A percentile compares a stretch with the other conserved stretches of the same genome.
Conservation (phyloP, 768 basidiomycete species). For the Coprinopsis sp. region DNA sequence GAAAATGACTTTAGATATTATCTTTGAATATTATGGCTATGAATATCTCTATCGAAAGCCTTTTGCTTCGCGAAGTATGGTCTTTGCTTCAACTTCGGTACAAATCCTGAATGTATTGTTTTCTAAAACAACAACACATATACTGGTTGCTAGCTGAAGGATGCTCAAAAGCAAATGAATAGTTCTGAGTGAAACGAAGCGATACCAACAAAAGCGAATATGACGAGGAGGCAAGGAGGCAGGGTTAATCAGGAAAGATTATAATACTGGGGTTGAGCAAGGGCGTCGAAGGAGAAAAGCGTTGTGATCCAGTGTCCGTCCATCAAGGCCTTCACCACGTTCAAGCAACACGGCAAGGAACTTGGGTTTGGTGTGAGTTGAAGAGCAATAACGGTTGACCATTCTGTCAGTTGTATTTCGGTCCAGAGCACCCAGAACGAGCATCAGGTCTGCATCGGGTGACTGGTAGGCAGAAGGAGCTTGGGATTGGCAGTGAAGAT, state of each 20-base stretch:
- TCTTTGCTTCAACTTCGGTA: too few species aligned
- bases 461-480: slow-evolving; percentile 66
- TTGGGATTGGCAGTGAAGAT: slow-evolving; percentile 57
- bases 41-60: too few species aligned
- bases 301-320: slow-evolving; percentile 42
- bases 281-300: slow-evolving; percentile 19
- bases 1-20: too few species aligned
- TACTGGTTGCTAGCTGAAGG: too few species aligned
- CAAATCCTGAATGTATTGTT: too few species aligned
- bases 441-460: slow-evolving; percentile 66
- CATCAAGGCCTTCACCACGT: slow-evolving; percentile 39
- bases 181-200: too few species aligned
- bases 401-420: slow-evolving; percentile 59
- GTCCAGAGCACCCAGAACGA: slow-evolving; percentile 69
- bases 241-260: slow-evolving; percentile 15
- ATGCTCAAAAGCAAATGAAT: too few species aligned
- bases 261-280: too few species aligned
- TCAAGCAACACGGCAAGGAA: slow-evolving; percentile 33
- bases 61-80: too few species aligned
- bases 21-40: too few species aligned
- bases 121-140: too few species aligned
- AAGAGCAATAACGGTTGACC: slow-evolving; percentile 21
- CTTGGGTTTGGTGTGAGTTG: slow-evolving; percentile 21
- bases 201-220: slow-evolving; percentile 1
- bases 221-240: neutral